A percentile compares a stretch with the other conserved stretches of the same genome.
phyloP scores from a whole-genome alignment of 2,329 filamentous ascomycete genomes.

The Albifimbria verrucaria region DNA sequence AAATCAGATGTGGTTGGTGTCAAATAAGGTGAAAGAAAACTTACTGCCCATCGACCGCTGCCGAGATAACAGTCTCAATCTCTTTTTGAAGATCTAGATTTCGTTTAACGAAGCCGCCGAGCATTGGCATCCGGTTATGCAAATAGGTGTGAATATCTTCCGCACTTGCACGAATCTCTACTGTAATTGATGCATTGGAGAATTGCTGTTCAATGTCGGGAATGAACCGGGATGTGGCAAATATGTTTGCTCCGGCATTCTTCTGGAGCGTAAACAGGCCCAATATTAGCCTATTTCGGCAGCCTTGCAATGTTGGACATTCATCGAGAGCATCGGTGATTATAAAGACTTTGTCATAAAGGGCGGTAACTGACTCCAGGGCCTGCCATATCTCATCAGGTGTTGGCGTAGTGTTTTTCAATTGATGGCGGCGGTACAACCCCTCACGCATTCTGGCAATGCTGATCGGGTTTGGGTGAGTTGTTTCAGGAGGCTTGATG shows the following conservation, averaged over 20 bases:
- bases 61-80: not conserved
- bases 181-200: no score
- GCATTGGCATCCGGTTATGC: not conserved
- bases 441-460: no score
- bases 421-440: no score
- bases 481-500: constrained; percentile 29
- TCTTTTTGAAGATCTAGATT: not conserved
- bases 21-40: not conserved
- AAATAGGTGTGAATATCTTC: not conserved
- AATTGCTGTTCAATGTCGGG: no score
- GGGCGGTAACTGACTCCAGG: no score
- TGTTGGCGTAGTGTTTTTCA: not conserved
- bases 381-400: not conserved
- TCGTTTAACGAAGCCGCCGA: not conserved
- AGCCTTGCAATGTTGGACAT: no score
- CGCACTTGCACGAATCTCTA: not conserved
- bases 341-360: no score
- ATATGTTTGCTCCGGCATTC: no score
- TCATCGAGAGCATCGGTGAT: no score
- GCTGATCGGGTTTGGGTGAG: constrained; percentile 14
- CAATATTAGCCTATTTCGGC: no score
- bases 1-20: not conserved
- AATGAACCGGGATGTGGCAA: no score
- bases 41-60: not conserved
- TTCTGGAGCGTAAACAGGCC: no score